Conservation (phyloP, 164 flowering plant species). For the Vitis labrusca region DNA sequence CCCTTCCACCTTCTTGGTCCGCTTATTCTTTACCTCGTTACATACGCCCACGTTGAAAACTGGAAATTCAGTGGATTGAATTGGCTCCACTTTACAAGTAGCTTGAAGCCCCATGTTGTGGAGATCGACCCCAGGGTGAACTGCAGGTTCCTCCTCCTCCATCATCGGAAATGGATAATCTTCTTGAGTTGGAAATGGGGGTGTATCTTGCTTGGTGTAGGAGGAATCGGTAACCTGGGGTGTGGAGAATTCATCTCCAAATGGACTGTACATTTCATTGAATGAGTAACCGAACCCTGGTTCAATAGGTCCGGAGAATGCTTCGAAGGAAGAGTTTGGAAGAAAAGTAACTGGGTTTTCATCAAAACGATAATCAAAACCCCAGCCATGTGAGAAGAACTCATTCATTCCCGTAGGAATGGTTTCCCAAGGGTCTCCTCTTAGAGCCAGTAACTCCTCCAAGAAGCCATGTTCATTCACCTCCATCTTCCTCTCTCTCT, state of each 20-base stretch:
- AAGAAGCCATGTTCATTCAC: slow-evolving; percentile 40
- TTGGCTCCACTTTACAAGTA: slow-evolving; percentile 41
- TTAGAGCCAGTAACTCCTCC: slow-evolving; percentile 42
- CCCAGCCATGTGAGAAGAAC: slow-evolving; percentile 24
- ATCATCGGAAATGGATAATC: slow-evolving; percentile 19
- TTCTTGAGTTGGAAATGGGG: slow-evolving; percentile 24
- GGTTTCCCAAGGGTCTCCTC: slow-evolving; percentile 45
- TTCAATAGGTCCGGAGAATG: slow-evolving; percentile 2
- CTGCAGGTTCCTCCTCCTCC: slow-evolving; percentile 27
- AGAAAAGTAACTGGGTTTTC: slow-evolving; percentile 18
- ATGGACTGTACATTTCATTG: slow-evolving; percentile 23
- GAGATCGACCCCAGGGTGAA: slow-evolving; percentile 17
- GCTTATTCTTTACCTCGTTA: slow-evolving; percentile 37
- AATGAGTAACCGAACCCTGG: slow-evolving; percentile 11
- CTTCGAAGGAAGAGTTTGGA: slow-evolving; percentile 23
- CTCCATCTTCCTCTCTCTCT: slow-evolving; percentile 45
- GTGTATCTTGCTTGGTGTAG: slow-evolving; percentile 11
- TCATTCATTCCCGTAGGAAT: slow-evolving; percentile 28
- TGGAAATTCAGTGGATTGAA: slow-evolving; percentile 28
- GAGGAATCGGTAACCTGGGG: slow-evolving; percentile 24
- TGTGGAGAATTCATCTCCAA: slow-evolving; percentile 18
- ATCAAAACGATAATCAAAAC: slow-evolving; percentile 13
- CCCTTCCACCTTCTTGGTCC: slow-evolving; percentile 57
- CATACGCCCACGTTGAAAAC: slow-evolving; percentile 29
- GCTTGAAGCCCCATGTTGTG: slow-evolving; percentile 17